A percentile compares a stretch with the other conserved stretches of the same genome.
Conservation (phyloP, 495 filamentous ascomycete genomes). For the Neurospora tetraspora region DNA sequence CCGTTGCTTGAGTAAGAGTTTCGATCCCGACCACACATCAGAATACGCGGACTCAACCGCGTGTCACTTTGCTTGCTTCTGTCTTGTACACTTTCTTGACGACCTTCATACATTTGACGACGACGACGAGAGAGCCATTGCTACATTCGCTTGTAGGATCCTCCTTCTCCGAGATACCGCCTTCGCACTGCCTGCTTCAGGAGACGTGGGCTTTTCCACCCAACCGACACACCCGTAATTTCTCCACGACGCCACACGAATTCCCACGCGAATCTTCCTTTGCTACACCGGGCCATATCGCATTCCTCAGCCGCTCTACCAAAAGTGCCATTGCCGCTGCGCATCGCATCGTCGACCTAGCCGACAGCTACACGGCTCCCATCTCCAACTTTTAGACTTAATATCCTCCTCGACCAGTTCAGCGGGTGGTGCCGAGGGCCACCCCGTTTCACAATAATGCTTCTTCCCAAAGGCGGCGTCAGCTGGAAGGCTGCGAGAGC, state of each 20-base stretch:
- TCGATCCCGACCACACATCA: background rate
- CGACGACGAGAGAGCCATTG: background rate
- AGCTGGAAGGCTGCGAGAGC: conserved; percentile 86
- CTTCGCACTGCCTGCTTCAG: background rate
- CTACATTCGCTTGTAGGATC: background rate
- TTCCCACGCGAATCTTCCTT: background rate
- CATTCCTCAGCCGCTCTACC: background rate
- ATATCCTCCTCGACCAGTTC: conserved; percentile 2
- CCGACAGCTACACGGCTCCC: background rate
- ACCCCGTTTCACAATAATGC: conserved; percentile 29
- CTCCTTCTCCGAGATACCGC: background rate
- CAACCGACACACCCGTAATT: background rate
- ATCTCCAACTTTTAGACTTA: background rate
- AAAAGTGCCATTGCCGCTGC: too few relatives aligned
- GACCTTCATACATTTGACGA: background rate
- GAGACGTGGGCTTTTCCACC: background rate
- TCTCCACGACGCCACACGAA: background rate
- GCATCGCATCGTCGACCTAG: background rate
- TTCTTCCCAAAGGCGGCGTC: conserved; percentile 80
- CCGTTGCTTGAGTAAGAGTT: background rate
- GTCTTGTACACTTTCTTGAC: background rate
- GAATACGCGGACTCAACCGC: background rate
- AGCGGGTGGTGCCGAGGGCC: conserved; percentile 28
- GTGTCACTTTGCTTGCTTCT: background rate
- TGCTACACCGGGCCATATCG: background rate